Conservation (phyloP, 2,329 filamentous ascomycete genomes). For the Trichoderma asperellum region DNA sequence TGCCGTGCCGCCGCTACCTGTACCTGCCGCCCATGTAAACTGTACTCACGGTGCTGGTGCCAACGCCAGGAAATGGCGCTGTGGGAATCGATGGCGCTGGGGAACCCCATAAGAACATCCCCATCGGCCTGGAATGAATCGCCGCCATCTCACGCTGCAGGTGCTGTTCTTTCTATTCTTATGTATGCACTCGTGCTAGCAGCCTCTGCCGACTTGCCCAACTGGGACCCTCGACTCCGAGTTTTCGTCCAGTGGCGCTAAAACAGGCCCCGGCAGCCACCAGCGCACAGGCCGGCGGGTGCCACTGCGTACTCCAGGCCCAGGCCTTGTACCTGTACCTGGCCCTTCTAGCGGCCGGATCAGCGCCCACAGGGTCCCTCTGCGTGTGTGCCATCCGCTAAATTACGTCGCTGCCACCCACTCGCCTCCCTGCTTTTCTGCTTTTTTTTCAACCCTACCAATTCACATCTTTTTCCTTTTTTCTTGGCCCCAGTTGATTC, state of each 20-base stretch:
- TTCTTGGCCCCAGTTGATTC: conserved; percentile 3
- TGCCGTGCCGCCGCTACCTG: background rate
- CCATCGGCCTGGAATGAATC: background rate
- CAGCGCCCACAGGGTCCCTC: conserved; percentile 24
- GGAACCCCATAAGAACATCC: background rate
- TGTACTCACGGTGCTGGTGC: background rate
- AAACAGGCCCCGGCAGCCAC: conserved; percentile 18
- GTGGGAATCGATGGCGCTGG: background rate
- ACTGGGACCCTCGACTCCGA: conserved; percentile 23
- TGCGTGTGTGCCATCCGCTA: conserved; percentile 23
- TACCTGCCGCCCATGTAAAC: too few relatives aligned
- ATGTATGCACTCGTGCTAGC: conserved; percentile 9
- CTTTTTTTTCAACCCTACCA: background rate
- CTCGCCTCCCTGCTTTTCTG: conserved; percentile 13
- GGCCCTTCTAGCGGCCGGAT: conserved; percentile 19
- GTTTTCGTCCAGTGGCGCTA: conserved; percentile 23
- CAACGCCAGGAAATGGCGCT: background rate
- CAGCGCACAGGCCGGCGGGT: conserved; percentile 19
- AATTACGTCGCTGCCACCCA: conserved; percentile 24
- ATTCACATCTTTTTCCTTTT: conserved; percentile 8
- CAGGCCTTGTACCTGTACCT: conserved; percentile 14
- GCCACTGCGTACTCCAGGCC: conserved; percentile 9
- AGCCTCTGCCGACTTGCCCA: conserved; percentile 23
- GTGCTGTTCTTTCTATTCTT: background rate
- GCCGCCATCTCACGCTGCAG: background rate